phyloP scores from a whole-genome alignment of 805 yeast species.

The Candida andamanensis region DNA sequence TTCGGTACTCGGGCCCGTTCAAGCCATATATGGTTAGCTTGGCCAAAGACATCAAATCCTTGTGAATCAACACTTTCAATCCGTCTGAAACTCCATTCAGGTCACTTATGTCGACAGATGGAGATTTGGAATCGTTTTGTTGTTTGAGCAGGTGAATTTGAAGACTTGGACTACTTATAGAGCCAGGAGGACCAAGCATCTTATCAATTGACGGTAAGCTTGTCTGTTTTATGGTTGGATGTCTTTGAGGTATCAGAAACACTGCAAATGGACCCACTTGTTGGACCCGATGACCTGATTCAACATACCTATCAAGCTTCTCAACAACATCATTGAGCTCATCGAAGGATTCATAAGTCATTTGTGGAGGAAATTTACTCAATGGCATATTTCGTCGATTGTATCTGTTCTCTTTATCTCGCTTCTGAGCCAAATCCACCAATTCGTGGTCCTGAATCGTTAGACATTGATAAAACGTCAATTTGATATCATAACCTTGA shows the following conservation, averaged over 20 bases:
- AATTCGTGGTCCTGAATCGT: constrained; percentile 19
- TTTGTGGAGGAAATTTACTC: constrained; percentile 32
- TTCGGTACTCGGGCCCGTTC: constrained; percentile 33
- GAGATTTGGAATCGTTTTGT: not conserved
- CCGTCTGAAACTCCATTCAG: not conserved
- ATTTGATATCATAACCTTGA: constrained; percentile 45
- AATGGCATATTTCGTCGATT: constrained; percentile 44
- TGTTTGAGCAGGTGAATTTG: not conserved
- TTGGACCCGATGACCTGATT: constrained; percentile 5
- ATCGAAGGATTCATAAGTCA: constrained; percentile 32
- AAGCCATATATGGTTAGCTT: constrained; percentile 37
- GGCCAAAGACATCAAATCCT: constrained; percentile 29
- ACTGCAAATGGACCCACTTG: constrained; percentile 23
- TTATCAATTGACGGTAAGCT: too few species aligned
- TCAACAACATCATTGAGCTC: constrained; percentile 37
- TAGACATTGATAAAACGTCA: constrained; percentile 43
- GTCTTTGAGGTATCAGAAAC: constrained; percentile 6
- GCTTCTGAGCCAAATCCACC: constrained; percentile 15
- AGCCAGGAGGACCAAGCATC: too few species aligned
- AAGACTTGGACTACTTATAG: not conserved
- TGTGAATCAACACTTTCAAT: constrained; percentile 26
- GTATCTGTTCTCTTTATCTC: constrained; percentile 22
- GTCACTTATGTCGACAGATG: not conserved
- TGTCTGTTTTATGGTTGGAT: too few species aligned
- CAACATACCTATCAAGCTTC: constrained; percentile 18